These are phyloP conservation scores for Dissophora globulifera DNA, from an alignment of 192 early-diverging fungal species.

Conservation along the genomic window DNA sequence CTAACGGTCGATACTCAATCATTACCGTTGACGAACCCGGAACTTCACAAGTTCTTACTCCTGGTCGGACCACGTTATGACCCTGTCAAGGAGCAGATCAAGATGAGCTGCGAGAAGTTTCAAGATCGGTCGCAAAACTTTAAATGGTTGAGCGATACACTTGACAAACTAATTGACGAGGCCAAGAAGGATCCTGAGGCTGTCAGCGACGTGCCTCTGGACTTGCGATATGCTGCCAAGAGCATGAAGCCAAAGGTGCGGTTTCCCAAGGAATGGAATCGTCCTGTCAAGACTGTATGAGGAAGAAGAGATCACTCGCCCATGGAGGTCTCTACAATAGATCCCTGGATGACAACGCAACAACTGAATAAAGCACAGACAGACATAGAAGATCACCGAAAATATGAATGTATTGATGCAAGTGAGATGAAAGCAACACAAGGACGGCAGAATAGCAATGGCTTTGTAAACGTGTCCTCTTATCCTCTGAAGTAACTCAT, in stretches of 20 bases:
- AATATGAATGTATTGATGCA: too few species aligned
- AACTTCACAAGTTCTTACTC: constrained; percentile 71
- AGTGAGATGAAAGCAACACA: too few species aligned
- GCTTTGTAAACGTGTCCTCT: too few species aligned
- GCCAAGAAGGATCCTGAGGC: constrained; percentile 66
- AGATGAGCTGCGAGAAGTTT: constrained; percentile 66
- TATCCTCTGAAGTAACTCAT: constrained; percentile 26
- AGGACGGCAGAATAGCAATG: too few species aligned
- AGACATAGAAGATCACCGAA: too few species aligned
- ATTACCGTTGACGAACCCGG: constrained; percentile 49
- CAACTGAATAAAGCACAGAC: too few species aligned
- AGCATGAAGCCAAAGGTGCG: constrained; percentile 59
- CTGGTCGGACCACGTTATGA: constrained; percentile 70
- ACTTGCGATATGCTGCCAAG: constrained; percentile 63
- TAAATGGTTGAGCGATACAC: constrained; percentile 63
- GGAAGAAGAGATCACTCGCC: background rate
- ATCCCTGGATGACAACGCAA: too few species aligned
- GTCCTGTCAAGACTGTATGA: constrained; percentile 38
- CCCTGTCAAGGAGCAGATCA: constrained; percentile 64
- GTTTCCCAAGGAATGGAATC: constrained; percentile 73
- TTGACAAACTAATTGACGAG: constrained; percentile 65
- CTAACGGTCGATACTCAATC: constrained; percentile 62
- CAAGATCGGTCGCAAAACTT: constrained; percentile 66
- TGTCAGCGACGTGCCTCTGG: constrained; percentile 69
- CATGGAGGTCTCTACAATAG: too few species aligned